Conservation (phyloP, 228 moss, liverwort and hornwort species). For the Sphagnum magellanicum region DNA sequence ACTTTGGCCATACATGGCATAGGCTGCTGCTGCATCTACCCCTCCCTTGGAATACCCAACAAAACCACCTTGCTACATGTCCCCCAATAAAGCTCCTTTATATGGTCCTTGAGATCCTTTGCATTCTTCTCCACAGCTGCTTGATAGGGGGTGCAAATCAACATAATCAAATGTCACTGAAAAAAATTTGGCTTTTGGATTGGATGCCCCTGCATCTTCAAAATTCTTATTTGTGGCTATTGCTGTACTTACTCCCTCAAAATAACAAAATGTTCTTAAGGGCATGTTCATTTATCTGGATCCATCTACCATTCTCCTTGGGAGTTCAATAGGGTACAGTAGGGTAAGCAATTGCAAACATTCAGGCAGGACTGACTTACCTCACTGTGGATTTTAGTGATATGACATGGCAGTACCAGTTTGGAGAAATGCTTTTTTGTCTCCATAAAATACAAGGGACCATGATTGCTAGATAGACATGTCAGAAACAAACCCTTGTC, state of each 20-base stretch:
- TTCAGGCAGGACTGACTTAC: conserved; percentile 14
- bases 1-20: conserved; percentile 79
- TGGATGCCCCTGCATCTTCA: no score
- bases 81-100: conserved; percentile 75
- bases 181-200: background rate
- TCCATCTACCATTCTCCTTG: no score
- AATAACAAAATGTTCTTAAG: no score
- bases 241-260: no score
- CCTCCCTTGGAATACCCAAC: conserved; percentile 97
- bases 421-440: conserved; percentile 83
- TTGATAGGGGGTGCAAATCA: conserved; percentile 7
- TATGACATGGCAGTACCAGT: conserved; percentile 76
- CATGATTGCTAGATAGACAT: conserved; percentile 99
- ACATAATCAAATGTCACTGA: conserved; percentile 27
- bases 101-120: conserved; percentile 69
- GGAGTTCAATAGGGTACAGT: no score
- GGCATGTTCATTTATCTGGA: no score
- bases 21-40: conserved; percentile 91
- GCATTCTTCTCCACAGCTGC: conserved; percentile 87
- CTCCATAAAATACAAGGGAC: conserved; percentile 92
- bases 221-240: no score
- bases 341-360: no score
- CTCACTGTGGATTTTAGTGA: conserved; percentile 95
- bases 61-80: conserved; percentile 78
- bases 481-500: conserved; percentile 14